Conservation (phyloP, 2,329 filamentous ascomycete genomes). For the Gremmenia infestans region DNA sequence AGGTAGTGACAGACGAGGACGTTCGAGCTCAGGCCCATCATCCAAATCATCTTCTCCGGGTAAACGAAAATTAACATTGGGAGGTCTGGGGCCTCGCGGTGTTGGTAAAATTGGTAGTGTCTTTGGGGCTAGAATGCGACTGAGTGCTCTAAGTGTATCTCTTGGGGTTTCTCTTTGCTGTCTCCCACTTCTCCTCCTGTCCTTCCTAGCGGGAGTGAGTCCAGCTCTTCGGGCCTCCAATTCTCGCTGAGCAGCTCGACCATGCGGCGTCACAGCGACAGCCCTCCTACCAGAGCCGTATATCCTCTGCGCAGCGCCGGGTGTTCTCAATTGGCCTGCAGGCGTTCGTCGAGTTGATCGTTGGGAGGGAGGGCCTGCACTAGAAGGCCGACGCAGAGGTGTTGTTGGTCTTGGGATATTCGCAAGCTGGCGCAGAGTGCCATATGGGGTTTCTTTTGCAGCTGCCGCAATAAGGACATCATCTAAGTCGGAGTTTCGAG, state of each 20-base stretch:
- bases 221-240: slow-evolving; percentile 55
- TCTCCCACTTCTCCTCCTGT: slow-evolving; percentile 52
- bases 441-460: slow-evolving; percentile 27
- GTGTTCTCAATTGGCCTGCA: slow-evolving; percentile 23
- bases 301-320: slow-evolving; percentile 14
- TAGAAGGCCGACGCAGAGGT: slow-evolving; percentile 28
- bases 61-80: slow-evolving; percentile 17
- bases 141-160: slow-evolving; percentile 49
- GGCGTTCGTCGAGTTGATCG: slow-evolving; percentile 26
- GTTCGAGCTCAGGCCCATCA: slow-evolving; percentile 40
- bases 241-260: slow-evolving; percentile 53
- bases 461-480: slow-evolving; percentile 4
- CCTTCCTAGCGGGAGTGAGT: slow-evolving; percentile 52
- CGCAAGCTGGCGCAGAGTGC: slow-evolving; percentile 20
- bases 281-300: slow-evolving; percentile 24
- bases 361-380: slow-evolving; percentile 27
- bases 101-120: slow-evolving; percentile 27
- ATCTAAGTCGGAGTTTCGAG: slow-evolving; percentile 22
- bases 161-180: slow-evolving; percentile 52
- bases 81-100: slow-evolving; percentile 17
- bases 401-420: slow-evolving; percentile 29
- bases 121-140: slow-evolving; percentile 46
- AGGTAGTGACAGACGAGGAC: slow-evolving; percentile 52
- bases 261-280: slow-evolving; percentile 48
- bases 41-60: slow-evolving; percentile 33